Percentiles rank a stretch among this genome's conserved stretches.
Evolutionary conservation across 2,329 filamentous ascomycete genomes (phyloP).

Genomic region (Aspergillus aculeatinus): DNA sequence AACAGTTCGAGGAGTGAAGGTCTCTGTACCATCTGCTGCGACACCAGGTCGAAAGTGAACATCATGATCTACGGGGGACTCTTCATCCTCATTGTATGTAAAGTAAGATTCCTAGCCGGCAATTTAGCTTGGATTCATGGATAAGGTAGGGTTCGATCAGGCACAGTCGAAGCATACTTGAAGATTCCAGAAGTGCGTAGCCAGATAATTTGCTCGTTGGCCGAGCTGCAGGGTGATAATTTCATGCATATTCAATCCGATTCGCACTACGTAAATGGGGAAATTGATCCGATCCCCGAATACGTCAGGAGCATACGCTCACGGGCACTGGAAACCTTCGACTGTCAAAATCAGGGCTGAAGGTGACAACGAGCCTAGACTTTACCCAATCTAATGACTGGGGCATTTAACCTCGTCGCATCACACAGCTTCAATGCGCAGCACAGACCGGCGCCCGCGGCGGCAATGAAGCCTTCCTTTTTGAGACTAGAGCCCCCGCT

Average conservation of each 20-base stretch:
- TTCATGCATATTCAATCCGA: slow-evolving; percentile 70
- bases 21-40: slow-evolving; percentile 80
- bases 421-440: not conserved
- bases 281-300: no score
- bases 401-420: slow-evolving; percentile 7
- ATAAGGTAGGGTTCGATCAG: not conserved
- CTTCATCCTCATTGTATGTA: slow-evolving; percentile 71
- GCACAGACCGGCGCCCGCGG: slow-evolving; percentile 8
- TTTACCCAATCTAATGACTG: not conserved
- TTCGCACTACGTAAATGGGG: not conserved
- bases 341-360: no score
- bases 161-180: slow-evolving; percentile 60
- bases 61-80: slow-evolving; percentile 73
- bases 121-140: slow-evolving; percentile 1
- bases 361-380: no score
- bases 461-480: not conserved
- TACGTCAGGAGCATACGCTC: no score
- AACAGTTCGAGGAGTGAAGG: slow-evolving; percentile 84
- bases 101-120: slow-evolving; percentile 87
- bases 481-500: slow-evolving; percentile 1
- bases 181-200: slow-evolving; percentile 96
- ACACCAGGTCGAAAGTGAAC: slow-evolving; percentile 84
- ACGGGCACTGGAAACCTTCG: no score
- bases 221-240: slow-evolving; percentile 93
- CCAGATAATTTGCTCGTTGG: slow-evolving; percentile 87